A percentile compares a stretch with the other conserved stretches of the same genome.
These are phyloP conservation scores for Brassica balearica DNA, from an alignment of 441 rosid genomes.

Conservation along the genomic window DNA sequence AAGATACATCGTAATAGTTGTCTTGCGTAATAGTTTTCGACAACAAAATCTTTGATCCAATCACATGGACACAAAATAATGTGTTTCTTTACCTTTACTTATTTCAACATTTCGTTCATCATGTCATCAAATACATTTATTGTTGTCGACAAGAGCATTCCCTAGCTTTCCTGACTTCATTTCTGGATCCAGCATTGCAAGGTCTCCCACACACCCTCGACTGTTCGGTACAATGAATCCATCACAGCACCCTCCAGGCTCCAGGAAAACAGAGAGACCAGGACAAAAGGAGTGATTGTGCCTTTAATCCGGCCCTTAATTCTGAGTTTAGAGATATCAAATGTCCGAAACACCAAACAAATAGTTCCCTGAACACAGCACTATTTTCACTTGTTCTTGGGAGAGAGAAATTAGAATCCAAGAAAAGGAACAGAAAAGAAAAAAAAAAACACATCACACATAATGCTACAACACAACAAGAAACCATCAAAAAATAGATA, in stretches of 20 bases:
- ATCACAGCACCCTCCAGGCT: not conserved
- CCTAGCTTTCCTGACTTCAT: slow-evolving; percentile 54
- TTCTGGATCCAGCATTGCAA: slow-evolving; percentile 47
- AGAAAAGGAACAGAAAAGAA: not conserved
- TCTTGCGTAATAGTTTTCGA: too few species aligned
- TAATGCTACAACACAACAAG: slow-evolving; percentile 24
- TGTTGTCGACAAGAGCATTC: slow-evolving; percentile 53
- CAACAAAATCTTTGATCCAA: too few species aligned
- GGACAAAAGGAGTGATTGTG: slow-evolving; percentile 23
- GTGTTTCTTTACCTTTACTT: slow-evolving; percentile 48
- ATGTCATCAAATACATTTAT: slow-evolving; percentile 69
- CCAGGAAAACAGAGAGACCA: not conserved
- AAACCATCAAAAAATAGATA: slow-evolving; percentile 37
- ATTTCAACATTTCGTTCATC: slow-evolving; percentile 68
- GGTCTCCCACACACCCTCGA: slow-evolving; percentile 46
- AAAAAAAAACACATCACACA: slow-evolving; percentile 24
- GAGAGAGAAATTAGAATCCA: not conserved
- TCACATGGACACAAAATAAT: too few species aligned
- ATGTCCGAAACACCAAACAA: not conserved
- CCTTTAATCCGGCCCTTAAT: slow-evolving; percentile 40
- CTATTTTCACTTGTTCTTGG: not conserved
- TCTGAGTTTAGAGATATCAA: not conserved
- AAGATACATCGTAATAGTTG: too few species aligned
- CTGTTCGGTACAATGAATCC: not conserved
- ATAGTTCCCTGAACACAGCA: slow-evolving; percentile 4